Percentiles rank a stretch among this genome's conserved stretches.
These are phyloP conservation scores for Cucurbita maxima DNA, from an alignment of 306 rosid species.

Conservation along the genomic window DNA sequence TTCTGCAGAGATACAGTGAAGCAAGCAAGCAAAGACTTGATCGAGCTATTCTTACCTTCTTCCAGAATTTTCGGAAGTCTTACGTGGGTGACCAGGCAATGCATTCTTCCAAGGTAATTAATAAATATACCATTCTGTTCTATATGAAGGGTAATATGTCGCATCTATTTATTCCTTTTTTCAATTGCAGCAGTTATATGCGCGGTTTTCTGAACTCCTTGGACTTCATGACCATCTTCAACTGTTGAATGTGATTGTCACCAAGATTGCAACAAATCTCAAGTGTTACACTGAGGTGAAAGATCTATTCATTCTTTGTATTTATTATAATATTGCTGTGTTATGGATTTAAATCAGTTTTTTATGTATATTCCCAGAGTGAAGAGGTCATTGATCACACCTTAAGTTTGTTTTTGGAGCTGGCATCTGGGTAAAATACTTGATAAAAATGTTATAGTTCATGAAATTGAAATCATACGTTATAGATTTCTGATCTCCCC, in stretches of 20 bases:
- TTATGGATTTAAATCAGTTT: background rate
- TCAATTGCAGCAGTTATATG: constrained; percentile 74
- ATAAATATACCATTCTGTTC: constrained; percentile 10
- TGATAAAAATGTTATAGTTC: background rate
- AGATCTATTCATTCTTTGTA: background rate
- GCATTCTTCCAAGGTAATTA: constrained; percentile 91
- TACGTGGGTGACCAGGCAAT: constrained; percentile 98
- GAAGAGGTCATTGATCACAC: constrained; percentile 98
- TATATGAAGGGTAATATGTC: constrained; percentile 8
- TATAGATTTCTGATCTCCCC: background rate
- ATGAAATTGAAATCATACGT: background rate
- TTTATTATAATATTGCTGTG: background rate
- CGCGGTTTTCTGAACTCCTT: constrained; percentile 73
- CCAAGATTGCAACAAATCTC: constrained; percentile 80
- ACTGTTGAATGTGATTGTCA: constrained; percentile 61
- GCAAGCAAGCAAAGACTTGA: constrained; percentile 93
- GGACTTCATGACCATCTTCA: constrained; percentile 75
- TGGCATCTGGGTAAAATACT: constrained; percentile 86
- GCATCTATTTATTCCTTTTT: constrained; percentile 13
- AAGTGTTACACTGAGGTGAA: constrained; percentile 71
- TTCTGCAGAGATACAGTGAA: constrained; percentile 75
- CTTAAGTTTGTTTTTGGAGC: constrained; percentile 85
- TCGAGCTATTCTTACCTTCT: constrained; percentile 92
- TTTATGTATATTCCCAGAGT: constrained; percentile 42
- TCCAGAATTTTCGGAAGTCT: constrained; percentile 89